Conservation (phyloP, 805 yeast genomes). For the Blastobotrys terrestris region DNA sequence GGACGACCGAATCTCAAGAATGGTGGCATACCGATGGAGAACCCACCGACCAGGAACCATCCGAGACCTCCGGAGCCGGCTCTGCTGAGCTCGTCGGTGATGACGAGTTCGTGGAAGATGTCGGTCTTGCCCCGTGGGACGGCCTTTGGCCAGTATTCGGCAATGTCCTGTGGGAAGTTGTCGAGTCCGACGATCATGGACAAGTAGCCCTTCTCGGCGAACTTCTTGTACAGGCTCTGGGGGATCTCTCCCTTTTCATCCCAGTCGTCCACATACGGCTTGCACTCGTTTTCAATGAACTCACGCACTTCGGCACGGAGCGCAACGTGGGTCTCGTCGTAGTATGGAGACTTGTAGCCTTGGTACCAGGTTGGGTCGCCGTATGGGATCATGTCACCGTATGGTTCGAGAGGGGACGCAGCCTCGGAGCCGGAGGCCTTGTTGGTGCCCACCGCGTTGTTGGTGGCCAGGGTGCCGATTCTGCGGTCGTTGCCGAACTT, state of each 20-base stretch:
- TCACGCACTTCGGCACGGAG: slow-evolving; percentile 35
- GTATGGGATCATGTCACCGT: slow-evolving; percentile 32
- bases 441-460: slow-evolving; percentile 14
- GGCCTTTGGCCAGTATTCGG: slow-evolving; percentile 30
- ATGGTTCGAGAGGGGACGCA: slow-evolving; percentile 10
- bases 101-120: slow-evolving; percentile 35
- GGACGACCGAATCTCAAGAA: slow-evolving; percentile 31
- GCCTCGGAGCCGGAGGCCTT: slow-evolving; percentile 9
- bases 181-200: slow-evolving; percentile 35
- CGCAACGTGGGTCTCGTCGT: slow-evolving; percentile 36
- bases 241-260: slow-evolving; percentile 34
- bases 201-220: slow-evolving; percentile 36
- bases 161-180: slow-evolving; percentile 33
- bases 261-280: slow-evolving; percentile 40
- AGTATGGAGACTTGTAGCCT: slow-evolving; percentile 34
- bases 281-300: slow-evolving; percentile 34
- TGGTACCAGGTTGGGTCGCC: slow-evolving; percentile 38
- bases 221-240: slow-evolving; percentile 28
- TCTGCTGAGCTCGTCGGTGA: slow-evolving; percentile 35
- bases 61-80: slow-evolving; percentile 37
- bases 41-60: slow-evolving; percentile 38
- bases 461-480: slow-evolving; percentile 25
- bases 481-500: slow-evolving; percentile 30
- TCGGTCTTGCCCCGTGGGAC: slow-evolving; percentile 36
- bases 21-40: slow-evolving; percentile 38